phyloP scores from a whole-genome alignment of 192 early-diverging fungal genomes.

The Glomus cerebriforme region DNA sequence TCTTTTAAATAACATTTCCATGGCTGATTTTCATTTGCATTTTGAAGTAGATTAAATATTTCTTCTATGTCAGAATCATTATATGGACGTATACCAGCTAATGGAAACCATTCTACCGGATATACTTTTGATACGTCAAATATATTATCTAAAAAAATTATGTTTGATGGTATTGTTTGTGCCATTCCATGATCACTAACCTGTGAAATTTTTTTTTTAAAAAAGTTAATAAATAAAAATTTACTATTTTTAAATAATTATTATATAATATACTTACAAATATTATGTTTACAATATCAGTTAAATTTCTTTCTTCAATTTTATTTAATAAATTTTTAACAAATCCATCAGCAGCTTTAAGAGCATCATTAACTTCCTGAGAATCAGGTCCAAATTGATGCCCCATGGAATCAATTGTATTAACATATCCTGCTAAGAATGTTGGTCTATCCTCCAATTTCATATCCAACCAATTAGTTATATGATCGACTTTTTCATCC shows the following conservation, averaged over 20 bases:
- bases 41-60: conserved; percentile 57
- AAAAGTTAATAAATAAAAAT: background rate
- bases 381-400: conserved; percentile 75
- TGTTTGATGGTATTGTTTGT: conserved; percentile 43
- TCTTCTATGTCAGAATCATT: conserved; percentile 40
- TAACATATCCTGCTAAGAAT: conserved; percentile 76
- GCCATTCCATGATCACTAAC: conserved; percentile 94
- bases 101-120: conserved; percentile 62
- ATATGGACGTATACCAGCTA: conserved; percentile 65
- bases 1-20: conserved; percentile 71
- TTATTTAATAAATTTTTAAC: background rate
- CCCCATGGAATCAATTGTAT: conserved; percentile 78
- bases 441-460: conserved; percentile 68
- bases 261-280: background rate
- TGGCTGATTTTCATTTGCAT: conserved; percentile 45
- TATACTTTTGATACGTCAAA: conserved; percentile 57
- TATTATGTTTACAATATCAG: conserved; percentile 15
- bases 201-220: no score
- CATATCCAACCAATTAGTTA: conserved; percentile 80
- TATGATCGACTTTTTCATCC: conserved; percentile 55
- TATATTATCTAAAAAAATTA: conserved; percentile 75
- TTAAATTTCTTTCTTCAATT: background rate
- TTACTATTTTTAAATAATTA: background rate
- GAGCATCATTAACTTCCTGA: conserved; percentile 59
- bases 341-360: conserved; percentile 53